Evolutionary conservation across 306 rosid species (phyloP).

Genomic region (Citrullus mucosospermus): DNA sequence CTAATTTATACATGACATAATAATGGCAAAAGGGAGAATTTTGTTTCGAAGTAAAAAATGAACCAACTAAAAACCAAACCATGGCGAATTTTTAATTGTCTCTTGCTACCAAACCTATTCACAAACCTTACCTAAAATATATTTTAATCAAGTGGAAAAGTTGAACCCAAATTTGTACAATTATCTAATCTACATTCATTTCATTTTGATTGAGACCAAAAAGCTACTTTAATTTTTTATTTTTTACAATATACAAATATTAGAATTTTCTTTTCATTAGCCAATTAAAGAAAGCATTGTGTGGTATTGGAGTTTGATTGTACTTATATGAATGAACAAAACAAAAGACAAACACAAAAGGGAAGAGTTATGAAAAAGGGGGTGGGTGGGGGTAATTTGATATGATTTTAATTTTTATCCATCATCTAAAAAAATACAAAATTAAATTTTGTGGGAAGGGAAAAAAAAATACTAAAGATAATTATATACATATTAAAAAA

Average conservation of each 20-base stretch:
- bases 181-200: background rate
- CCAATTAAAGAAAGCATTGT: background rate
- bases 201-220: background rate
- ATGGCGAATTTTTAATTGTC: background rate
- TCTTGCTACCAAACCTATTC: background rate
- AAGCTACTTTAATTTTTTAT: background rate
- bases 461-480: background rate
- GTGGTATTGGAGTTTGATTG: background rate
- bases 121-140: background rate
- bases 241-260: background rate
- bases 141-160: background rate
- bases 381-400: background rate
- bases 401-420: background rate
- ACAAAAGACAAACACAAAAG: conserved; percentile 1
- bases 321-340: background rate
- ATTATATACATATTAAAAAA: too few relatives aligned
- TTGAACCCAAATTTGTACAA: background rate
- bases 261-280: background rate
- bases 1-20: background rate
- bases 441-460: background rate
- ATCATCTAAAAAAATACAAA: background rate
- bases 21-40: background rate
- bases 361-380: background rate
- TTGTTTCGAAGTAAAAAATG: background rate
- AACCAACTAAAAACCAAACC: background rate